Evolutionary conservation across 2,329 filamentous ascomycete genomes (phyloP), one percentile per base, ranked within the genome.

Genomic region (Parascedosporium putredinis): DNA sequence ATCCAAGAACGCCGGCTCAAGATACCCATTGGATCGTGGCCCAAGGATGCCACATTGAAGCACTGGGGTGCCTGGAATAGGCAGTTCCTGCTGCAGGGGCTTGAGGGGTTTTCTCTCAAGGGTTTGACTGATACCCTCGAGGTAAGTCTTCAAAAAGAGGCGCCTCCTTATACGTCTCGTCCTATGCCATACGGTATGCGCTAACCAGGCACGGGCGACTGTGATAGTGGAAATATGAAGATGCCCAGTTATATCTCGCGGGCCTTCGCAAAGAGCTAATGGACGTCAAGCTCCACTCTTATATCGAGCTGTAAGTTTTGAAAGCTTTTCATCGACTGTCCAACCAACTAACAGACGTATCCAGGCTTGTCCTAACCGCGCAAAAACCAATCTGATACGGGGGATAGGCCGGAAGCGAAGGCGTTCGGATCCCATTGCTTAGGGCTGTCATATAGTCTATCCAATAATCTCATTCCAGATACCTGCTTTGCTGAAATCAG

Each of bases 221-320:
- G n/a, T 7, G 38, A 42, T 23, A 52, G 43, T 54, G 49, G 33
- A 20, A 20, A 0, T 59, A 56, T 52, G 34, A 53, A 0, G 60
- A 60, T 51, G 63, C 63, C 52, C 61, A 64, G 34, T 50, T 64
- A 23, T 64, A 64, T 48, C 63, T 64, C 27, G 57, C 55, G 1
- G 33, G 61, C 44, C 62, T 62, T n/a, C 54, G 62, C 24, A 52
- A 57, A 44, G 55, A 61, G 2, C 60, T 64, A 58, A 54, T 57
- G 14, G 62, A 64, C 29, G 60, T 60, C 0, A 55, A 56, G 1
- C 59, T 64, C 16, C 62, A 64, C 48, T 59, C 62, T 8, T 64
- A 64, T 47, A 24, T 50, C 2, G 24, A 52, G 6, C n/a, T 51
- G 52, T 54, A 52, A 50, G 52, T 52, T n/a, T n/a, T n/a, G n/a